Evolutionary conservation across 495 filamentous ascomycete genomes (phyloP), one percentile per base, ranked within the genome.

Genomic region (Trichoderma asperelloides): DNA sequence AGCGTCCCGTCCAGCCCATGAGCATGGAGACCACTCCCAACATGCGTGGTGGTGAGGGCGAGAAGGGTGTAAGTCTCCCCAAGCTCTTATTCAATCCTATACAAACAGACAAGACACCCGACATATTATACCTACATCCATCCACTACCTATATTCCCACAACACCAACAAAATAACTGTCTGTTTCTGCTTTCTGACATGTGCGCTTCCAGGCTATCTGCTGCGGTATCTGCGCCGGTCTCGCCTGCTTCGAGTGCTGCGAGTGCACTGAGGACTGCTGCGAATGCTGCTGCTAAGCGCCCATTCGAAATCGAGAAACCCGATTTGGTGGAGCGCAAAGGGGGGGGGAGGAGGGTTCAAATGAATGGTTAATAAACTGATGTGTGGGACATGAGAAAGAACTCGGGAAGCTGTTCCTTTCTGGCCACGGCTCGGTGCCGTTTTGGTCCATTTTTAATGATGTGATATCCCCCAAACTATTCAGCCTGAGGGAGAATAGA

Each of bases 1-100:
- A 66, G 64, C 64, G 64, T n/a, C 64, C 64, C 64, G 27, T 66
- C 12, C 13, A 66, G 39, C 64, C 64, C 15, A 66, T 66, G 64
- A 55, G 21, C 25, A 5, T 66, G 18, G 45, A 30, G 2, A 11
- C 27, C 0, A n/a, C 45, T 21, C 43, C 45, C 12, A 33, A 47
- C 25, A 30, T 51, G n/a, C 41, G 45, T 41, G 43, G 64, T n/a
- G 64, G 64, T 9, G 64, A 33, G 15, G 64, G 39, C 30, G 63
- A 49, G 25, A 39, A 23, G 21, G 64, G 43, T 51, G 64, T 66
- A 66, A 66, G 64, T 55, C 9, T 37, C 33, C 33, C 33, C 33
- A 37, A 37, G 33, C 33, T 37, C 30, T 6, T 33, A 33, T 33
- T 33, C 30, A 33, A 6, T 33, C 33, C 5, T 3, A 37, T 37